These are phyloP conservation scores for Silene coronaria DNA, from an alignment of 179 eudicot species.

Conservation along the genomic window DNA sequence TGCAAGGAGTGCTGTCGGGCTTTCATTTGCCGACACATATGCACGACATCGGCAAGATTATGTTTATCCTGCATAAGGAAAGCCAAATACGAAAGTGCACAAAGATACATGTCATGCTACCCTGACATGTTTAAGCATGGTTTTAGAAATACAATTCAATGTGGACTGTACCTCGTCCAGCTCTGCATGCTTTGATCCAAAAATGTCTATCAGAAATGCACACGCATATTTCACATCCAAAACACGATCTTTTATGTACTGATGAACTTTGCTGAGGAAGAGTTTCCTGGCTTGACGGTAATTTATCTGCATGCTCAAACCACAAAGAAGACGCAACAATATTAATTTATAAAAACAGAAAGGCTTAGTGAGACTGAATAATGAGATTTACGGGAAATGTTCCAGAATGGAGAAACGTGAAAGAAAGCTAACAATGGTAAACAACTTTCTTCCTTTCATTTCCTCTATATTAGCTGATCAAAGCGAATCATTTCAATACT, in stretches of 20 bases:
- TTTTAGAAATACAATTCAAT: not conserved
- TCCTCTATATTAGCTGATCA: not conserved
- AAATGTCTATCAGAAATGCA: constrained; percentile 66
- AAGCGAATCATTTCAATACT: not conserved
- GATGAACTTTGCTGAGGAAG: constrained; percentile 83
- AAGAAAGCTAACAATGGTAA: not conserved
- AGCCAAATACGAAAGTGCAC: not conserved
- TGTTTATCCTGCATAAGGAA: constrained; percentile 55
- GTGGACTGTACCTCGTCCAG: constrained; percentile 56
- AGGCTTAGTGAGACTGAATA: not conserved
- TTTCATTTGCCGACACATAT: constrained; percentile 75
- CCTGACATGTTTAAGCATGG: not conserved
- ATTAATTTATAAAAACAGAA: constrained; percentile 6
- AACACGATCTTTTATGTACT: constrained; percentile 82
- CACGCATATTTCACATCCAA: constrained; percentile 91
- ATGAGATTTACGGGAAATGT: not conserved
- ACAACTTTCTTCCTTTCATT: not conserved
- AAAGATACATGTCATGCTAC: not conserved
- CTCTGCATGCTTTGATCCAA: constrained; percentile 44
- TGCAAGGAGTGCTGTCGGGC: constrained; percentile 65
- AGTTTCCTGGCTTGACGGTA: constrained; percentile 73
- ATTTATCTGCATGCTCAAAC: constrained; percentile 40
- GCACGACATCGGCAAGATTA: constrained; percentile 66
- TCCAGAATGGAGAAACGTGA: not conserved
- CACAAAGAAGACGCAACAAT: constrained; percentile 3